Conservation (phyloP, 139 green algal genomes). For the Gonium pectorale region DNA sequence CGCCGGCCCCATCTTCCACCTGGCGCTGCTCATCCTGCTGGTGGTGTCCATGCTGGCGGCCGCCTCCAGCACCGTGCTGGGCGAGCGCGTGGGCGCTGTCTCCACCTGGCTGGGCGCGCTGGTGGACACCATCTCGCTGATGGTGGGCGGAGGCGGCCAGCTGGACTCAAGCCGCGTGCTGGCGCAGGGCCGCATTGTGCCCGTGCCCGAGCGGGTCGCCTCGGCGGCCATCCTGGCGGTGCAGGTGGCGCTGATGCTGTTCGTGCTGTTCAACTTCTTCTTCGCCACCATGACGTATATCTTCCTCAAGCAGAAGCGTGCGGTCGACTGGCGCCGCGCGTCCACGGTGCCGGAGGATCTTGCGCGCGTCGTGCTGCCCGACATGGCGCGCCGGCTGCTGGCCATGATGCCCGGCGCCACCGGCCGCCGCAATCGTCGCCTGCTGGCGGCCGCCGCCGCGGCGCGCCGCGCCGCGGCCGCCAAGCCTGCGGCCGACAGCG, state of each 20-base stretch:
- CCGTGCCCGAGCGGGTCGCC: background rate
- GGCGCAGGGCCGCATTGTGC: background rate
- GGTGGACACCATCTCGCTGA: background rate
- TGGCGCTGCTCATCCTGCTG: conserved; percentile 42
- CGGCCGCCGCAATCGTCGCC: background rate
- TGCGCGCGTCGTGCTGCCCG: conserved; percentile 1
- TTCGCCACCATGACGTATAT: conserved; percentile 30
- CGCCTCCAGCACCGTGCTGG: conserved; percentile 13
- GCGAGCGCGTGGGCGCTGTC: background rate
- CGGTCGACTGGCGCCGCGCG: background rate
- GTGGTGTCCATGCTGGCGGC: conserved; percentile 39
- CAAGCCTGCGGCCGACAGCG: background rate
- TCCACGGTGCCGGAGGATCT: conserved; percentile 37
- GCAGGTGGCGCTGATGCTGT: conserved; percentile 42
- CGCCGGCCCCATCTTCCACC: conserved; percentile 30
- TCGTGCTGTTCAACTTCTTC: conserved; percentile 54
- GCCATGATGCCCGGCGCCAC: background rate
- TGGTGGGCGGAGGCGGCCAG: conserved; percentile 38
- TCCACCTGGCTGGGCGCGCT: conserved; percentile 18
- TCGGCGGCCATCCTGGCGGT: background rate
- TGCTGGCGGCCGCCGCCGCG: background rate
- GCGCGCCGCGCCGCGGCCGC: background rate
- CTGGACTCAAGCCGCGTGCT: background rate
- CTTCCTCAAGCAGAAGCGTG: conserved; percentile 46
- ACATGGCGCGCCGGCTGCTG: background rate